phyloP scores from a whole-genome alignment of 768 basidiomycete genomes.

The Leucosporidium scottii region DNA sequence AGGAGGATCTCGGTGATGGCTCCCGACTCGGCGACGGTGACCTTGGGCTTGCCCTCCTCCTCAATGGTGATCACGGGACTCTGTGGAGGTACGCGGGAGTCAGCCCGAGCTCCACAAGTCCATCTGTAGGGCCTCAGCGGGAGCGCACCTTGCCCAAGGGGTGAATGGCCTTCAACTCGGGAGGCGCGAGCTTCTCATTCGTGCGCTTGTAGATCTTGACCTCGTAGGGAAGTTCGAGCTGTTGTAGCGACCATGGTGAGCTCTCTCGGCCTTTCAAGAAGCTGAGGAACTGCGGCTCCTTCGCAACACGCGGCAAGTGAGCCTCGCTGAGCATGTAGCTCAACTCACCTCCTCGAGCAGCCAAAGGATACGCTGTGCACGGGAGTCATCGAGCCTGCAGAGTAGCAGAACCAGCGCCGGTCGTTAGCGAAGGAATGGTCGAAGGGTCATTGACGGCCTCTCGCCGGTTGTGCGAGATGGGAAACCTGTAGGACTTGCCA shows the following conservation, averaged over 20 bases:
- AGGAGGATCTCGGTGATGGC: conserved; percentile 31
- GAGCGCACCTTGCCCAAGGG: conserved; percentile 22
- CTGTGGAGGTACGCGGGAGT: not conserved
- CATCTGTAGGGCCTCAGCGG: not conserved
- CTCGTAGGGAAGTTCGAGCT: conserved; percentile 26
- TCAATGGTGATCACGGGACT: conserved; percentile 20
- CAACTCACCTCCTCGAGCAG: conserved; percentile 20
- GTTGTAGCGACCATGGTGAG: not conserved
- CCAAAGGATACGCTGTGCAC: conserved; percentile 28
- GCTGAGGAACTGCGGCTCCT: not conserved
- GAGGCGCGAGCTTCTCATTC: conserved; percentile 7
- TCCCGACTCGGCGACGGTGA: conserved; percentile 29
- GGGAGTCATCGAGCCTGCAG: conserved; percentile 23
- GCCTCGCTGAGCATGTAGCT: too few relatives aligned
- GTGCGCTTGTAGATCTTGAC: conserved; percentile 28
- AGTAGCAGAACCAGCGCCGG: too few relatives aligned
- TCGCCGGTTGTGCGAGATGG: not conserved
- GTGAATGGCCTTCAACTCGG: conserved; percentile 14
- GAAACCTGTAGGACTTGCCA: conserved; percentile 3
- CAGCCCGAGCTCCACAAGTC: not conserved
- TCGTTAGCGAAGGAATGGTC: not conserved
- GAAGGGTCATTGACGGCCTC: not conserved
- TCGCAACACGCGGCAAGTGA: not conserved
- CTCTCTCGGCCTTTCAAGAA: not conserved
- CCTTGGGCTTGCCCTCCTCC: conserved; percentile 3